Percentiles rank a stretch among this genome's conserved stretches.
Evolutionary conservation across 257 asterid species (phyloP).

Genomic region (Mitragyna speciosa): DNA sequence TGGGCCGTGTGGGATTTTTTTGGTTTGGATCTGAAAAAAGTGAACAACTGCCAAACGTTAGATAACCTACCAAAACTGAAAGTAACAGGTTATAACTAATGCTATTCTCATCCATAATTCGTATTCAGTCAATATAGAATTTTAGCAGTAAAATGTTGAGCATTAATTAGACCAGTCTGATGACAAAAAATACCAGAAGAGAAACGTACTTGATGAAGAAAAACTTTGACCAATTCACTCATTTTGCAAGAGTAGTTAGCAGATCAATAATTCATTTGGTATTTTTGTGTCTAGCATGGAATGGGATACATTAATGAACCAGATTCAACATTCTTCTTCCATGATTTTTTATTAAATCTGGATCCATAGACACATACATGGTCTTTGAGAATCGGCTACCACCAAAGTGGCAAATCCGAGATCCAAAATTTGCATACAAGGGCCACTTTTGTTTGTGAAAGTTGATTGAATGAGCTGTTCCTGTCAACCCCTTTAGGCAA

Average conservation of each 20-base stretch:
- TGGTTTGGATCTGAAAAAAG: not conserved
- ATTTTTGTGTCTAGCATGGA: not conserved
- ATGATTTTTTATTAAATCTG: not conserved
- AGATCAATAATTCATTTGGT: not conserved
- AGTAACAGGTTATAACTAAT: not conserved
- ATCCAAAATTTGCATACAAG: not conserved
- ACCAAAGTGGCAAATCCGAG: not conserved
- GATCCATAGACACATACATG: not conserved
- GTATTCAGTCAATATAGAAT: not conserved
- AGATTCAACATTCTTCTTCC: too few relatives aligned
- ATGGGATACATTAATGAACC: too few relatives aligned
- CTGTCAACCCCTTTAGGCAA: not conserved
- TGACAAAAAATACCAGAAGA: not conserved
- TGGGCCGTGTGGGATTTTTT: not conserved
- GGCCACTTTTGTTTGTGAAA: not conserved
- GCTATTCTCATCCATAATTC: not conserved
- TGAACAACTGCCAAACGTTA: not conserved
- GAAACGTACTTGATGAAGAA: too few relatives aligned
- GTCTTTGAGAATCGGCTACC: not conserved
- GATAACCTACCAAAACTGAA: not conserved
- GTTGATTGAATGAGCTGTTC: not conserved
- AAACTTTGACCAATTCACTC: not conserved
- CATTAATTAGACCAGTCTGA: not conserved
- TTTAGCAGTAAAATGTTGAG: not conserved
- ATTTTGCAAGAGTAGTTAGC: too few relatives aligned